phyloP scores from a whole-genome alignment of 306 rosid genomes.

The Inga laurina region DNA sequence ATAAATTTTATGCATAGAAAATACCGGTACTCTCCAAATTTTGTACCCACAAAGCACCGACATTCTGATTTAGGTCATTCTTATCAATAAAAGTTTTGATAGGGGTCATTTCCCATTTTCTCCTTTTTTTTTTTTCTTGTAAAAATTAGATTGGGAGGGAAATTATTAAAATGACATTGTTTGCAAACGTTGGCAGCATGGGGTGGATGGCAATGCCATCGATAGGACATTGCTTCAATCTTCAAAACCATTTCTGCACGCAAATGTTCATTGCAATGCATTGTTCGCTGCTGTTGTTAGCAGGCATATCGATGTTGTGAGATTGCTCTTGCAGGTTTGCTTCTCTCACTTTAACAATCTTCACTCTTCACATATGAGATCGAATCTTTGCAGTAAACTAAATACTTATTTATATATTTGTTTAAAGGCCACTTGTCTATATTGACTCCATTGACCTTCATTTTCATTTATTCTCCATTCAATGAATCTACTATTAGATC shows the following conservation, averaged over 20 bases:
- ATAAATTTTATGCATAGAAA: too few relatives aligned
- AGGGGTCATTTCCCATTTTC: too few relatives aligned
- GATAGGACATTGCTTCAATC: constrained; percentile 62
- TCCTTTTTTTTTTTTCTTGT: neutral
- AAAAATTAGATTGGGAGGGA: neutral
- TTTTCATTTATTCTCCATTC: too few relatives aligned
- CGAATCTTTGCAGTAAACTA: constrained; percentile 5
- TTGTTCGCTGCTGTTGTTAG: constrained; percentile 60
- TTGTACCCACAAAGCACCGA: too few relatives aligned
- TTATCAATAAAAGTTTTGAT: too few relatives aligned
- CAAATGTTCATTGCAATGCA: constrained; percentile 64
- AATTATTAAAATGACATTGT: constrained; percentile 15
- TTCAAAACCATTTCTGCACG: constrained; percentile 58
- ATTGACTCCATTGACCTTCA: neutral
- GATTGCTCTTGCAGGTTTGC: constrained; percentile 57
- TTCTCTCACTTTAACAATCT: constrained; percentile 15
- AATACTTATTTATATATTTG: constrained; percentile 7
- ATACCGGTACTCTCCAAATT: too few relatives aligned
- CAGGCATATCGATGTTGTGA: constrained; percentile 60
- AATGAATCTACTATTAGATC: too few relatives aligned
- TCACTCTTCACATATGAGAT: constrained; percentile 12
- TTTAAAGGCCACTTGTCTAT: neutral
- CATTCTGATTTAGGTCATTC: too few relatives aligned
- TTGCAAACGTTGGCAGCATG: constrained; percentile 48
- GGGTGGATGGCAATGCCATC: constrained; percentile 51